A percentile compares a stretch with the other conserved stretches of the same genome.
These are phyloP conservation scores for Chloranthus sessilifolius DNA, from an alignment of 164 flowering plant species.

Conservation along the genomic window DNA sequence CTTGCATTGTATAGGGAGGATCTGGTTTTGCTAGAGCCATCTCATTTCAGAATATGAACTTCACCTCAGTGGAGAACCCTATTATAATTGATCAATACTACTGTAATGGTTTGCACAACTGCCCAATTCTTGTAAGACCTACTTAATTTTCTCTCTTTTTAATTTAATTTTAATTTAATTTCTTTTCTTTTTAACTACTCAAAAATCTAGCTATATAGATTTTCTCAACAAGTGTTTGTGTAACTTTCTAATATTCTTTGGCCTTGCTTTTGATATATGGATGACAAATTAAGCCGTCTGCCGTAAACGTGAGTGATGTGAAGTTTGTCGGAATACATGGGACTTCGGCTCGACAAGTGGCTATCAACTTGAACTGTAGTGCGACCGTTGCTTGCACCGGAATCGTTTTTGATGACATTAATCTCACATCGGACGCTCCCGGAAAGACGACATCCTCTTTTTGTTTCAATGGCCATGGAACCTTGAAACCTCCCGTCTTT, in stretches of 20 bases:
- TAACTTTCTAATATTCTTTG: too few species aligned
- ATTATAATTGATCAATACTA: constrained; percentile 45
- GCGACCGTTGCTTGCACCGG: constrained; percentile 19
- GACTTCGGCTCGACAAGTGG: constrained; percentile 15
- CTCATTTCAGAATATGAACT: constrained; percentile 14
- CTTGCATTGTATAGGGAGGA: constrained; percentile 21
- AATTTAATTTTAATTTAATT: too few species aligned
- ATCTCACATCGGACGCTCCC: neutral
- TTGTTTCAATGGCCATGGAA: neutral
- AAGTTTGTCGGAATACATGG: constrained; percentile 18
- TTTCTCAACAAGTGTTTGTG: too few species aligned
- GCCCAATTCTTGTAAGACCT: too few species aligned
- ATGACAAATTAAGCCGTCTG: constrained; percentile 19
- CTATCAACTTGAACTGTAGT: constrained; percentile 27
- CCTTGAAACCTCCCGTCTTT: neutral
- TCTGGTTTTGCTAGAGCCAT: constrained; percentile 32
- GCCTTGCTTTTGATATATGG: too few species aligned
- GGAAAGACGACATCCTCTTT: neutral
- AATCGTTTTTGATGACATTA: neutral
- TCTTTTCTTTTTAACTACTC: too few species aligned
- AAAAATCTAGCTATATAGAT: too few species aligned
- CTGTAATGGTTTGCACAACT: constrained; percentile 9
- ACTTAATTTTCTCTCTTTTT: too few species aligned
- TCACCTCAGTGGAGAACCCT: constrained; percentile 22
- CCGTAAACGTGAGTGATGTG: constrained; percentile 31